Evolutionary conservation across 345 rosid genomes (phyloP).

Genomic region (Corymbia maculata): DNA sequence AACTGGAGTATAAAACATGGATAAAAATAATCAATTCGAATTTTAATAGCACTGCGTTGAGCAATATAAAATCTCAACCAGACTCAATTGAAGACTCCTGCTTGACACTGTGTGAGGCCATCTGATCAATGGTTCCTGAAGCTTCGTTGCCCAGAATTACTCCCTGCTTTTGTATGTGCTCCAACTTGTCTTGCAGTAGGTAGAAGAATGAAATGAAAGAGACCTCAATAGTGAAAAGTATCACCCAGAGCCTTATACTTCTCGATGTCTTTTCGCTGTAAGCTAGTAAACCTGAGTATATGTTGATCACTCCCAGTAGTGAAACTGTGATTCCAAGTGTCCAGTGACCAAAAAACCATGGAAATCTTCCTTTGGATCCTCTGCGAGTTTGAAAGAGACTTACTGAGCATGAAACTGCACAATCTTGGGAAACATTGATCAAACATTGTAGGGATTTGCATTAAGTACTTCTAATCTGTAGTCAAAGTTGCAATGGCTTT

Average conservation of each 20-base stretch:
- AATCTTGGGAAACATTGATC: neutral
- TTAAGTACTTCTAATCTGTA: neutral
- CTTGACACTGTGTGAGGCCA: neutral
- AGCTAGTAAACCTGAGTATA: constrained; percentile 44
- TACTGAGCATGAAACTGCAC: neutral
- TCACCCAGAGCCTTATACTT: constrained; percentile 36
- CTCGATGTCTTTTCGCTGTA: constrained; percentile 42
- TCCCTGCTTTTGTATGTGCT: constrained; percentile 34
- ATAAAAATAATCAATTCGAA: neutral
- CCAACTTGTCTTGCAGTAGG: constrained; percentile 61
- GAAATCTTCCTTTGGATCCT: constrained; percentile 40
- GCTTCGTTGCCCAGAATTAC: constrained; percentile 21
- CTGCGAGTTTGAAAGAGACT: constrained; percentile 10
- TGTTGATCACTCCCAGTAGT: constrained; percentile 39
- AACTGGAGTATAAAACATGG: neutral
- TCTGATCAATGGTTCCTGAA: constrained; percentile 2
- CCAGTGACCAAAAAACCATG: constrained; percentile 54
- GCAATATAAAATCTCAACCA: neutral
- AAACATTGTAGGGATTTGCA: neutral
- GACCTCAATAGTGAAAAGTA: constrained; percentile 27
- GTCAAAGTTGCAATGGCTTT: neutral
- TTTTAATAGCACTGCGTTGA: neutral
- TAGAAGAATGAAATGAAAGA: constrained; percentile 26
- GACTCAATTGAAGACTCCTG: neutral
- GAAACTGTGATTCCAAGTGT: constrained; percentile 30